Percentiles rank a stretch among this genome's conserved stretches.
Evolutionary conservation across 1,284 basidiomycete species (phyloP).

Genomic region (Chalciporus sp.): DNA sequence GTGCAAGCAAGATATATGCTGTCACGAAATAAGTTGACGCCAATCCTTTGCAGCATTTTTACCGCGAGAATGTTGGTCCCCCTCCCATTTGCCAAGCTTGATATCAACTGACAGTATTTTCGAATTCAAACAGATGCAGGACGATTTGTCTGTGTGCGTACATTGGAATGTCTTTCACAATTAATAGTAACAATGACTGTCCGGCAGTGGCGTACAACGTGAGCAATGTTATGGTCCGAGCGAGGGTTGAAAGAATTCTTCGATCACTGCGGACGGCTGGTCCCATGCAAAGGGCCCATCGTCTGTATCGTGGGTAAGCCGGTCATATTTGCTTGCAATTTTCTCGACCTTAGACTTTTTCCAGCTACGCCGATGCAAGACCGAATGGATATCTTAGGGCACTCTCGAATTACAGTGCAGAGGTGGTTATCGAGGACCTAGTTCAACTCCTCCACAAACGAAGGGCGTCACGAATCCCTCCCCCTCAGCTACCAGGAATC

Average conservation of each 20-base stretch:
- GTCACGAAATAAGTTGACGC: slow-evolving; percentile 24
- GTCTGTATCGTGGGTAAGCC: slow-evolving; percentile 21
- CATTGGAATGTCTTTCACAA: background rate
- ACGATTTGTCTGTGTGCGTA: slow-evolving; percentile 31
- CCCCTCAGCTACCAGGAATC: slow-evolving; percentile 14
- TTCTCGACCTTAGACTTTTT: background rate
- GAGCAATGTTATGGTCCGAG: background rate
- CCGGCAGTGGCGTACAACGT: slow-evolving; percentile 25
- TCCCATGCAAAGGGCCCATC: background rate
- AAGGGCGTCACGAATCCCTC: background rate
- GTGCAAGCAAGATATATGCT: slow-evolving; percentile 18
- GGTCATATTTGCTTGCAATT: rapidly evolving
- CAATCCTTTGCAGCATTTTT: slow-evolving; percentile 24
- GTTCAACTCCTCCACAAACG: slow-evolving; percentile 27
- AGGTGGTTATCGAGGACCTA: slow-evolving; percentile 22
- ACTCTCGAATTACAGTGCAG: slow-evolving; percentile 19
- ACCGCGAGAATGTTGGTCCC: slow-evolving; percentile 29
- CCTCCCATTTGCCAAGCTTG: background rate
- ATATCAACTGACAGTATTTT: background rate
- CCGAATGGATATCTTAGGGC: slow-evolving; percentile 16
- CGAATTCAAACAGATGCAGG: slow-evolving; percentile 24
- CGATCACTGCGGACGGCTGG: slow-evolving; percentile 8
- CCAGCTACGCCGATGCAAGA: slow-evolving; percentile 18
- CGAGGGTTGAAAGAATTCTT: slow-evolving; percentile 19
- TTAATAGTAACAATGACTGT: background rate